Percentiles rank a stretch among this genome's conserved stretches.
These are phyloP conservation scores for Cryptococcus sp. DNA, from an alignment of 1,284 basidiomycete species.

Conservation along the genomic window DNA sequence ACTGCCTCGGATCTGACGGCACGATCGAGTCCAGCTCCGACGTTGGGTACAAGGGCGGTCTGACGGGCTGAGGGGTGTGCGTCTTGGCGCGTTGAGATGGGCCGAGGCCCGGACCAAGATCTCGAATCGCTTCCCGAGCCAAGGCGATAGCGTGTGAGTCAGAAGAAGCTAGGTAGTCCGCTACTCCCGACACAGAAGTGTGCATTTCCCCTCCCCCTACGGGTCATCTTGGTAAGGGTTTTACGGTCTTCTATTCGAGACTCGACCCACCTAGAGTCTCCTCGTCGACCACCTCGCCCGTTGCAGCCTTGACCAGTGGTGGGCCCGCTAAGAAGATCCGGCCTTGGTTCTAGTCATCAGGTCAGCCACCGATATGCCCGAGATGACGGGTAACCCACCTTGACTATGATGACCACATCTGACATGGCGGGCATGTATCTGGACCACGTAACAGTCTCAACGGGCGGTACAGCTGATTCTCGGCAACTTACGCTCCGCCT, in stretches of 20 bases:
- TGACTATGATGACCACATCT: slow-evolving; percentile 91
- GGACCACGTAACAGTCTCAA: background rate
- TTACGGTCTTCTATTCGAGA: background rate
- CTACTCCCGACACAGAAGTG: slow-evolving; percentile 88
- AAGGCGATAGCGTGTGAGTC: slow-evolving; percentile 87
- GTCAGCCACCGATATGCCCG: background rate
- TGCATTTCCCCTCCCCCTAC: slow-evolving; percentile 81
- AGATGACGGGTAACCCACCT: slow-evolving; percentile 17
- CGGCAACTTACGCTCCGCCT: slow-evolving; percentile 46
- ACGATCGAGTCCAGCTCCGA: slow-evolving; percentile 87
- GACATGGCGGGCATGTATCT: slow-evolving; percentile 95
- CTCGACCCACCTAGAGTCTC: slow-evolving; percentile 72
- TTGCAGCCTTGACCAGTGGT: slow-evolving; percentile 91
- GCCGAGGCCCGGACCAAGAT: slow-evolving; percentile 61
- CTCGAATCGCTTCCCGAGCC: slow-evolving; percentile 76
- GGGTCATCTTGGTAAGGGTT: too few species aligned
- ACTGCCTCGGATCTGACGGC: slow-evolving; percentile 79
- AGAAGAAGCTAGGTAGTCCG: slow-evolving; percentile 84
- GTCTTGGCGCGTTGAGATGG: background rate
- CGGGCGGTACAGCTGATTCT: background rate
- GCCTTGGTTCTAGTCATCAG: slow-evolving; percentile 69
- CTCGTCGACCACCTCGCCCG: slow-evolving; percentile 89
- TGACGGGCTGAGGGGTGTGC: background rate
- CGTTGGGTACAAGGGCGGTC: slow-evolving; percentile 71
- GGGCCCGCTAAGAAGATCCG: slow-evolving; percentile 95